These are phyloP conservation scores for Ettlia oleoabundans DNA, from an alignment of 139 green algal genomes.

Conservation along the genomic window DNA sequence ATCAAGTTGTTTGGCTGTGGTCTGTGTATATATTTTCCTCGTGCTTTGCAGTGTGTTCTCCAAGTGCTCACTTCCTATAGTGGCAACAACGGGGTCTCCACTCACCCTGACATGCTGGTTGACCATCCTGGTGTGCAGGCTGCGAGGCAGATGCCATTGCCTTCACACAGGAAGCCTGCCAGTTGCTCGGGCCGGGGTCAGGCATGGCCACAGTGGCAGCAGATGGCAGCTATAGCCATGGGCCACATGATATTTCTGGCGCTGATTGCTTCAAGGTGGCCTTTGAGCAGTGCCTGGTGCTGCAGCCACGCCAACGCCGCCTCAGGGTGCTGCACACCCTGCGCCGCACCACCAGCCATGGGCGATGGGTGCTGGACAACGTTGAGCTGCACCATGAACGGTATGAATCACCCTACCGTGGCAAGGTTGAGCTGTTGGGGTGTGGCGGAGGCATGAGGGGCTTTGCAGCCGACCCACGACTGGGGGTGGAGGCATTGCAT, in stretches of 20 bases:
- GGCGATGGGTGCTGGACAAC: constrained; percentile 36
- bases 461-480: constrained; percentile 38
- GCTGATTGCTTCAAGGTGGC: not conserved
- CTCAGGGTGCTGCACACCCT: constrained; percentile 59
- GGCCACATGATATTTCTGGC: constrained; percentile 18
- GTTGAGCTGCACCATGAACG: constrained; percentile 60
- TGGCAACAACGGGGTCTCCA: too few species aligned
- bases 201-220: constrained; percentile 2
- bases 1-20: not conserved
- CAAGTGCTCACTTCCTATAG: not conserved
- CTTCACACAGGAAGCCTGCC: constrained; percentile 23
- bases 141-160: constrained; percentile 83
- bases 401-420: constrained; percentile 59
- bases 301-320: constrained; percentile 19
- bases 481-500: constrained; percentile 31
- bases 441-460: constrained; percentile 59
- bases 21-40: not conserved
- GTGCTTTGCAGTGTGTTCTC: too few species aligned
- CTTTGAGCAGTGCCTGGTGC: constrained; percentile 30
- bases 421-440: constrained; percentile 55
- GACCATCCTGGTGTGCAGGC: constrained; percentile 35
- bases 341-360: constrained; percentile 30
- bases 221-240: constrained; percentile 42
- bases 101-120: too few species aligned
- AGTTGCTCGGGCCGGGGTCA: constrained; percentile 13